These are phyloP conservation scores for Salvia splendens DNA, from an alignment of 257 asterid genomes.

Conservation along the genomic window DNA sequence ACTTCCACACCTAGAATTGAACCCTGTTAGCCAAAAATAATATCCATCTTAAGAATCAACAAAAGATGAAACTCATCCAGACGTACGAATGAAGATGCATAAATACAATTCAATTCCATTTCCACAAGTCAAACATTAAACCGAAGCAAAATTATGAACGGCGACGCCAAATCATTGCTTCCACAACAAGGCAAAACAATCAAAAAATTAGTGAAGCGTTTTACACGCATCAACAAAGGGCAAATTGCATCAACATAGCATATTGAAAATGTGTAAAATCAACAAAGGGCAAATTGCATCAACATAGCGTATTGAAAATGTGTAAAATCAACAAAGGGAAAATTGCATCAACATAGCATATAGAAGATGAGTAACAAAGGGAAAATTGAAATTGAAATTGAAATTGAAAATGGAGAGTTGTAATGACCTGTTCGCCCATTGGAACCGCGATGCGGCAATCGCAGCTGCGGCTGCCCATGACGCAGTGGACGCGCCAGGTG, in stretches of 20 bases:
- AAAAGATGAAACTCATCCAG: conserved; percentile 33
- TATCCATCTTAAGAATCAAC: conserved; percentile 63
- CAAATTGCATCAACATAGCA: not conserved
- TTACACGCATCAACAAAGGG: not conserved
- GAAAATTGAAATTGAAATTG: too few species aligned
- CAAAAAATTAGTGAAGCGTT: not conserved
- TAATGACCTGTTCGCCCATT: conserved; percentile 83
- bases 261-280: conserved; percentile 17
- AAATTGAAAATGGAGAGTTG: too few species aligned
- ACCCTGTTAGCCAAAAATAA: conserved; percentile 99
- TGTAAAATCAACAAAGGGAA: conserved; percentile 12
- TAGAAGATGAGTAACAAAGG: too few species aligned
- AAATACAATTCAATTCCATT: not conserved
- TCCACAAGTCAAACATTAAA: conserved; percentile 6
- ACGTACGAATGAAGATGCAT: conserved; percentile 12
- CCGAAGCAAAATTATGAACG: not conserved
- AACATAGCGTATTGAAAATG: conserved; percentile 1
- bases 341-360: not conserved
- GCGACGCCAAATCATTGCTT: conserved; percentile 15
- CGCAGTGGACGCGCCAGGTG: conserved; percentile 96
- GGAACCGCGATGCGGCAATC: conserved; percentile 85
- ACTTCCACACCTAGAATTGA: conserved; percentile 98
- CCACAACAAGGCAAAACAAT: conserved; percentile 15
- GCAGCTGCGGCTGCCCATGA: conserved; percentile 74
- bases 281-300: not conserved